Percentiles rank a stretch among this genome's conserved stretches.
These are phyloP conservation scores for Fusarium continuum DNA, from an alignment of 2,329 filamentous ascomycete species.

Conservation along the genomic window DNA sequence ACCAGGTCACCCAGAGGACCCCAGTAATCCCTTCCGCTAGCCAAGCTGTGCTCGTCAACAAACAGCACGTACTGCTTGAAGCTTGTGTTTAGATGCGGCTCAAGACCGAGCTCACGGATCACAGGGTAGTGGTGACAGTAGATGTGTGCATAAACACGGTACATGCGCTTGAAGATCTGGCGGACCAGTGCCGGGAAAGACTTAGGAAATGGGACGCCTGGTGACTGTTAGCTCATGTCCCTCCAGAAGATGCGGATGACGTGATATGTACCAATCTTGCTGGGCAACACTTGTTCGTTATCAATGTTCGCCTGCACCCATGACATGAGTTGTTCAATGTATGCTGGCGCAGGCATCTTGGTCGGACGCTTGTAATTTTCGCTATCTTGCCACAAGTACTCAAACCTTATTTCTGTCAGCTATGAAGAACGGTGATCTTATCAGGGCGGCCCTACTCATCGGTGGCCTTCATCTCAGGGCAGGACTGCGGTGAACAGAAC, in stretches of 20 bases:
- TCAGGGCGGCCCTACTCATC: constrained; percentile 77
- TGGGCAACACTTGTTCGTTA: constrained; percentile 95
- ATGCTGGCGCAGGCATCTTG: constrained; percentile 96
- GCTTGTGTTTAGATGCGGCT: constrained; percentile 97
- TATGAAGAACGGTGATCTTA: neutral
- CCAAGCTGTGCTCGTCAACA: constrained; percentile 93
- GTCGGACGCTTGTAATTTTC: constrained; percentile 95
- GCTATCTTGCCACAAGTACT: constrained; percentile 98
- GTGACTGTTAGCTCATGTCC: constrained; percentile 11
- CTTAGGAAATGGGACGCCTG: constrained; percentile 92
- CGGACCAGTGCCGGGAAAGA: constrained; percentile 87
- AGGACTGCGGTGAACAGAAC: constrained; percentile 96
- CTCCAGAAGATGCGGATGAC: neutral
- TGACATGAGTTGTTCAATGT: constrained; percentile 96
- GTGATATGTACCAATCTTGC: constrained; percentile 74
- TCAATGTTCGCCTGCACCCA: constrained; percentile 97
- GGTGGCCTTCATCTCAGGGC: constrained; percentile 99
- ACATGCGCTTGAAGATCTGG: constrained; percentile 98
- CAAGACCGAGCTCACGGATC: constrained; percentile 90
- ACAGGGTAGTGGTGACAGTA: constrained; percentile 99
- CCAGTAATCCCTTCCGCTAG: constrained; percentile 96
- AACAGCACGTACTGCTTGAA: constrained; percentile 99
- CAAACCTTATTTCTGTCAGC: constrained; percentile 70
- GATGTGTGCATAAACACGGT: constrained; percentile 98
- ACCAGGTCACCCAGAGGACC: constrained; percentile 94